Evolutionary conservation across 148 eudicot species (phyloP).

Genomic region (Hydrangea macrophylla): DNA sequence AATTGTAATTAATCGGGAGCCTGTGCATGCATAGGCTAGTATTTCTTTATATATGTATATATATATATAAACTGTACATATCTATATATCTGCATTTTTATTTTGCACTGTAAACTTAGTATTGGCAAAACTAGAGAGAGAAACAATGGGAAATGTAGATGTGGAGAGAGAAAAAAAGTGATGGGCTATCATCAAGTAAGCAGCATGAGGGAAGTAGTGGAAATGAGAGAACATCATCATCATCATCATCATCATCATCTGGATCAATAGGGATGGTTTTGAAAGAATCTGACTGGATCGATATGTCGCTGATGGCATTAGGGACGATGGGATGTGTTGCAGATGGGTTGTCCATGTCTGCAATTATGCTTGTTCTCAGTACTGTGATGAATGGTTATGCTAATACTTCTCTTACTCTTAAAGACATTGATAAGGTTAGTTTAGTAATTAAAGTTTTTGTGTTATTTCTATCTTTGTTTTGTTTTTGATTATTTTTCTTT

Average conservation of each 20-base stretch:
- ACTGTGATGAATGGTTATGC: conserved; percentile 8
- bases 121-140: not conserved
- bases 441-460: not conserved
- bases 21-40: too few species aligned
- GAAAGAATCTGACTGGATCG: conserved; percentile 9
- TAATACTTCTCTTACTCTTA: not conserved
- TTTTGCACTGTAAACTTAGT: not conserved
- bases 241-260: not conserved
- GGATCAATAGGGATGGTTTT: conserved; percentile 1
- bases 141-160: not conserved
- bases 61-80: too few species aligned
- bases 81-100: too few species aligned
- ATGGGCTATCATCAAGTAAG: not conserved
- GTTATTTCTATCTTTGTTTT: not conserved
- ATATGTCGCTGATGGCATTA: conserved; percentile 6
- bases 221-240: not conserved
- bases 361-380: conserved; percentile 3
- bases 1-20: too few species aligned
- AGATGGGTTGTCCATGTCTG: conserved; percentile 10
- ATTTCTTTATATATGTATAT: too few species aligned
- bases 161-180: not conserved
- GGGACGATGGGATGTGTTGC: conserved; percentile 6
- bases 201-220: not conserved
- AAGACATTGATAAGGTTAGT: conserved; percentile 7
- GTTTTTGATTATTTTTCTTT: too few species aligned